Percentiles rank a stretch among this genome's conserved stretches.
Conservation (phyloP, 805 yeast genomes). For the Ogataea kodamae region DNA sequence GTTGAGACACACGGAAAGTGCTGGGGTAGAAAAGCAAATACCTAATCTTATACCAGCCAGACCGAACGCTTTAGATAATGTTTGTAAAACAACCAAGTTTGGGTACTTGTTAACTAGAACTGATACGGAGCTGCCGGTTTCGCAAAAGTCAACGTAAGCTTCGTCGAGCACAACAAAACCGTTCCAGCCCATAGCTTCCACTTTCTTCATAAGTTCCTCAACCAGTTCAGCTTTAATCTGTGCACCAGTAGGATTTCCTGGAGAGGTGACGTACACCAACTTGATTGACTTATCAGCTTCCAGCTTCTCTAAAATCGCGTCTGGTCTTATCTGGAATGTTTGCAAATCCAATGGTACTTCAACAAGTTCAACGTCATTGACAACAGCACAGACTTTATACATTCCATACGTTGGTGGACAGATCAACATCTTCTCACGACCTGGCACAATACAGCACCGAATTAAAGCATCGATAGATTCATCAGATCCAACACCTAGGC, state of each 20-base stretch:
- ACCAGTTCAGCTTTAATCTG: conserved; percentile 50
- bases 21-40: conserved; percentile 60
- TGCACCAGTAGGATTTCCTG: conserved; percentile 94
- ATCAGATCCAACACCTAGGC: conserved; percentile 96
- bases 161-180: conserved; percentile 88
- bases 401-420: conserved; percentile 98
- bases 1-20: conserved; percentile 66
- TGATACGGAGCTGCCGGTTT: conserved; percentile 63
- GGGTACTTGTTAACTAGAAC: conserved; percentile 79
- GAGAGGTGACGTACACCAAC: conserved; percentile 81
- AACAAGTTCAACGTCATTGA: conserved; percentile 80
- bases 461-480: conserved; percentile 89
- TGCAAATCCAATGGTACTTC: conserved; percentile 69
- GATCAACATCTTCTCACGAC: conserved; percentile 72
- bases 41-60: conserved; percentile 94
- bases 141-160: conserved; percentile 87
- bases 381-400: conserved; percentile 88
- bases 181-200: conserved; percentile 49
- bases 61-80: conserved; percentile 92
- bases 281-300: conserved; percentile 60
- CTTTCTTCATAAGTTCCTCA: conserved; percentile 39
- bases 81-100: conserved; percentile 83
- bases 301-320: conserved; percentile 50
- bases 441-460: conserved; percentile 81
- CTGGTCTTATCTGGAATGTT: conserved; percentile 61